Conservation (phyloP, 2,329 filamentous ascomycete genomes). For the Pyricularia grisea region DNA sequence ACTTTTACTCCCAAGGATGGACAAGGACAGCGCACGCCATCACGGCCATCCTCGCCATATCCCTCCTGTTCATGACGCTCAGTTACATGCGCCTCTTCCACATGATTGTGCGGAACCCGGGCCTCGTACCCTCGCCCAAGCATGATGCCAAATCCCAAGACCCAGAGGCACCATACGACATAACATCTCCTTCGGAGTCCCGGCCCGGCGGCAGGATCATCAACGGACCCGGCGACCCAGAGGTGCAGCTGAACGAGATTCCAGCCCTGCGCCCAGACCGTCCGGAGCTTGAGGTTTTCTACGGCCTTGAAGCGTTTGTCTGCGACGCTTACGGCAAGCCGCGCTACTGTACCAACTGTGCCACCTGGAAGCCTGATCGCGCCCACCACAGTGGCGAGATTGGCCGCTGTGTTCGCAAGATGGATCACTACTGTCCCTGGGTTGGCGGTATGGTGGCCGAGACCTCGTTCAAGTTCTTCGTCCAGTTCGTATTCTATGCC, state of each 20-base stretch:
- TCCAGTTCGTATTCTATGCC: slow-evolving; percentile 75
- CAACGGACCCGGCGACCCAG: slow-evolving; percentile 10
- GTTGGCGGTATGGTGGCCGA: slow-evolving; percentile 90
- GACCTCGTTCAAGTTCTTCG: slow-evolving; percentile 83
- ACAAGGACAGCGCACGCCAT: slow-evolving; percentile 19
- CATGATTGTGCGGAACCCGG: slow-evolving; percentile 61
- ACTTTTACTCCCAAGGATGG: slow-evolving; percentile 1
- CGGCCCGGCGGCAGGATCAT: slow-evolving; percentile 16
- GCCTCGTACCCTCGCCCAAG: slow-evolving; percentile 52
- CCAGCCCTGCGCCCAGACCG: slow-evolving; percentile 47
- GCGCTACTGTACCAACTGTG: slow-evolving; percentile 75
- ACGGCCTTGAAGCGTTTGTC: slow-evolving; percentile 72
- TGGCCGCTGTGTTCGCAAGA: slow-evolving; percentile 72
- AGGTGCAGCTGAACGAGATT: slow-evolving; percentile 7
- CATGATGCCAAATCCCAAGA: slow-evolving; percentile 28
- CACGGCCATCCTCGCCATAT: slow-evolving; percentile 63
- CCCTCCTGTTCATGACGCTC: slow-evolving; percentile 43
- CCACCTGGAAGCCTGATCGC: slow-evolving; percentile 80
- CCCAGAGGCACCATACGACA: slow-evolving; percentile 7
- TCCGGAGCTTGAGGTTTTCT: slow-evolving; percentile 65
- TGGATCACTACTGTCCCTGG: slow-evolving; percentile 96
- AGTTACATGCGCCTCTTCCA: slow-evolving; percentile 65
- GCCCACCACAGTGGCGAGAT: slow-evolving; percentile 81
- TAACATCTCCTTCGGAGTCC: slow-evolving; percentile 1
- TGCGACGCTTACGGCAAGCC: slow-evolving; percentile 80